A percentile compares a stretch with the other conserved stretches of the same genome.
These are phyloP conservation scores for Rubroshorea leprosula DNA, from an alignment of 345 rosid genomes.

Conservation along the genomic window DNA sequence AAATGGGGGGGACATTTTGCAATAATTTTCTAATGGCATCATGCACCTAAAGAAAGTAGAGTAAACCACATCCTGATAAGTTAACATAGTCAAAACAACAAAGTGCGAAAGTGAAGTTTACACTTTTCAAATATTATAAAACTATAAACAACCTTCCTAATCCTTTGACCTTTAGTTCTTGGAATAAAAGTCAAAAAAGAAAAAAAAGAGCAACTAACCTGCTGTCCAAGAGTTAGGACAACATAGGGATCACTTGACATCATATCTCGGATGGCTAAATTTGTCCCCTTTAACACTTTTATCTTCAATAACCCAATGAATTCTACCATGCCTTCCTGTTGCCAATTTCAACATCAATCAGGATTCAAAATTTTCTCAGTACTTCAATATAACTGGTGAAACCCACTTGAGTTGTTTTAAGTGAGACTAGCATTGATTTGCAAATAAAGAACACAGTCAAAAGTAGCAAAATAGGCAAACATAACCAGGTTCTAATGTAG, in stretches of 20 bases:
- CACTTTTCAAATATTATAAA: too few species aligned
- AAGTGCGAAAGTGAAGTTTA: too few species aligned
- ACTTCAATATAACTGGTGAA: background rate
- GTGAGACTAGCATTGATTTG: background rate
- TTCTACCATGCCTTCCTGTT: conserved; percentile 82
- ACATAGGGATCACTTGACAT: conserved; percentile 95
- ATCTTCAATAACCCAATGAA: conserved; percentile 83
- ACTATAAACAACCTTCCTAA: conserved; percentile 8
- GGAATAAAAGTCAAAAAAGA: background rate
- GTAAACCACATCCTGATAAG: too few species aligned
- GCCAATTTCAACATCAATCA: conserved; percentile 21
- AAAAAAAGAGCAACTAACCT: conserved; percentile 42
- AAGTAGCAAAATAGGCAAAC: background rate
- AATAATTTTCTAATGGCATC: too few species aligned
- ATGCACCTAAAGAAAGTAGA: too few species aligned
- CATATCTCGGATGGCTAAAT: conserved; percentile 88
- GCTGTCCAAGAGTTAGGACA: conserved; percentile 67
- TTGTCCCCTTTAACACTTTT: conserved; percentile 60
- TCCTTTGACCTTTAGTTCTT: background rate
- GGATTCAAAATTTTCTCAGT: conserved; percentile 10
- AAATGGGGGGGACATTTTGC: too few species aligned
- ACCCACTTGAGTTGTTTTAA: background rate
- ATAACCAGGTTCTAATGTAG: background rate
- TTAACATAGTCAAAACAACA: too few species aligned
- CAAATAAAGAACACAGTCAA: background rate